Conservation (phyloP, 495 filamentous ascomycete genomes). For the Hypoxylon trugodes region DNA sequence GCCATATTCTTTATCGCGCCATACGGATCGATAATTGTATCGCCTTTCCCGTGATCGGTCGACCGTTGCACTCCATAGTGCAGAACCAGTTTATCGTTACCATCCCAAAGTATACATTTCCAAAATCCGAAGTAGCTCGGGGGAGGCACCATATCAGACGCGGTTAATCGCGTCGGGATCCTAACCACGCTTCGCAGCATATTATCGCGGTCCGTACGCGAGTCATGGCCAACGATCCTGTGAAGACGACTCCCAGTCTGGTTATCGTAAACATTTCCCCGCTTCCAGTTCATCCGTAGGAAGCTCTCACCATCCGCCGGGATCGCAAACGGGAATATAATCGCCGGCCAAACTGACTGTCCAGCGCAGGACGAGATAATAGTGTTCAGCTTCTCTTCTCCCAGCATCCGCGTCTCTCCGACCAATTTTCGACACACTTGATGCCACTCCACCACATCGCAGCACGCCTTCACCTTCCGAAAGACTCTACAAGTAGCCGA, state of each 20-base stretch:
- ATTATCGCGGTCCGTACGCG: neutral
- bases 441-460: slow-evolving; percentile 26
- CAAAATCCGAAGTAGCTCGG: neutral
- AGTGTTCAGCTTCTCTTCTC: neutral
- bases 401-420: neutral
- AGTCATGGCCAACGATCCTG: slow-evolving; percentile 6
- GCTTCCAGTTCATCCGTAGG: slow-evolving; percentile 11
- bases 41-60: no score
- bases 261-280: neutral
- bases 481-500: slow-evolving; percentile 4
- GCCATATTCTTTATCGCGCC: slow-evolving; percentile 5
- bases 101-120: no score
- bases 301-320: slow-evolving; percentile 9
- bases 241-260: neutral
- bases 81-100: no score
- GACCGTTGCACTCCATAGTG: no score
- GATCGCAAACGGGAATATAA: neutral
- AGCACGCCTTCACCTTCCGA: neutral
- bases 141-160: neutral
- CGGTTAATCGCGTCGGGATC: neutral
- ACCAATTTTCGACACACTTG: slow-evolving; percentile 16
- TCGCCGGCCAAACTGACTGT: slow-evolving; percentile 10
- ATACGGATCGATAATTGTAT: neutral
- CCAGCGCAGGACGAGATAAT: slow-evolving; percentile 1
- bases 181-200: neutral